Conservation (phyloP, 1,139 yeast species). For the Candida gigantensis region DNA sequence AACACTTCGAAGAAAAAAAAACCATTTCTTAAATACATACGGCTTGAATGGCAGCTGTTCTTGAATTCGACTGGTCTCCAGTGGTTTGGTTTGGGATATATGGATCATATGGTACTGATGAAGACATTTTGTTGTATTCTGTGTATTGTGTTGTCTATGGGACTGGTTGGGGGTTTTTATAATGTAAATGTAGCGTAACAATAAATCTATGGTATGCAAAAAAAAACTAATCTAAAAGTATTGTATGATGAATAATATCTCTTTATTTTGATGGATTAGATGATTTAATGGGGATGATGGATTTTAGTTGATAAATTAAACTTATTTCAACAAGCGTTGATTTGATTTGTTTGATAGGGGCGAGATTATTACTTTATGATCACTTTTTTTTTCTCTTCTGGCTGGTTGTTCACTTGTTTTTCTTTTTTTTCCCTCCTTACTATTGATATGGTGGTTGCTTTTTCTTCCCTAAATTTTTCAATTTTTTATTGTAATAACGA, state of each 20-base stretch:
- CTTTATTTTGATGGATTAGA: no score
- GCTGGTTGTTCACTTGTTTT: not conserved
- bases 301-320: not conserved
- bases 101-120: conserved; percentile 89
- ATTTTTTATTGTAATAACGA: not conserved
- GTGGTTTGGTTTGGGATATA: conserved; percentile 69
- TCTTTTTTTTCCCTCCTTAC: not conserved
- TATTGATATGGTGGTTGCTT: no score
- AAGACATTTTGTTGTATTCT: conserved; percentile 53
- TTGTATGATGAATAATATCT: no score
- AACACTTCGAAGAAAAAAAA: not conserved
- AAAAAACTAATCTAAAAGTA: no score
- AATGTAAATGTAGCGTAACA: no score
- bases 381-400: no score
- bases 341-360: not conserved
- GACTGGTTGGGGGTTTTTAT: not conserved
- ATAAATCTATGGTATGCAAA: no score
- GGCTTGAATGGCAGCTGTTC: conserved; percentile 85
- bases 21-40: conserved; percentile 45
- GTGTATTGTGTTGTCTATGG: not conserved
- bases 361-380: not conserved
- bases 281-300: no score
- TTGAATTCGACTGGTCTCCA: conserved; percentile 55
- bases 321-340: not conserved
- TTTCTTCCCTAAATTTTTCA: not conserved